Base-by-base conservation (phyloP, 1,284 basidiomycete species). In the Moesziomyces antarcticus region DNA sequence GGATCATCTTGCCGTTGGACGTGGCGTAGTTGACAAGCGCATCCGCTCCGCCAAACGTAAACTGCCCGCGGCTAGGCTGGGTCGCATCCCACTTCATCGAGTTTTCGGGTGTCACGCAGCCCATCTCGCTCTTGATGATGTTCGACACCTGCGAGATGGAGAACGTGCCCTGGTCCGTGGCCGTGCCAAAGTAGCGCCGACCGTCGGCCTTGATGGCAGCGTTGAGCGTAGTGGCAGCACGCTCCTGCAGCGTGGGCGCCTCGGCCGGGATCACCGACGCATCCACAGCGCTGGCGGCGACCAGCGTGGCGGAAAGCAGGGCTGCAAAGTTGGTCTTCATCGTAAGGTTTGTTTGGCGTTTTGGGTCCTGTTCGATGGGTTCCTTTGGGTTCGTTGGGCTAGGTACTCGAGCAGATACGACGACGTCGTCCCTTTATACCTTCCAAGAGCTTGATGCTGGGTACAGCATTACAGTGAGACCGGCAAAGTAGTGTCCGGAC, bases 31-130 rank as follows among this genome's bases (percentile, higher is more conserved):
- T 48, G 48, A 66, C 56, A 3, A 66, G 56, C 16, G 47, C 48
- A 40, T 66, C 63, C 1, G 63, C 63, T 16, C 30, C 49, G n/a
- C 20, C 18, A 9, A 50, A 66, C 5, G 42, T 56, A 25, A 60
- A 66, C 20, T 48, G 40, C 7, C 57, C 64, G 6, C 63, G 56
- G 1, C 24, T 25, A 6, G 62, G 62, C 35, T 65, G 42, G 5
- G 56, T 65, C 3, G 55, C 55, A 13, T 57, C 62, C 62, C 62
- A 65, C 49, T 65, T 65, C 56, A 65, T 59, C 43, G 48, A 51
- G 40, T 65, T 65, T n/a, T 59, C 63, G 7, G 63, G 63, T 0
- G 63, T 65, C 5, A 65, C 47, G 4, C 20, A n/a, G 1, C 56
- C 63, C 25, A 65, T 25, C 4, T 65, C 52, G 21, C 42, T 18